phyloP scores from a whole-genome alignment of 345 rosid species.

The Brassica rapa region DNA sequence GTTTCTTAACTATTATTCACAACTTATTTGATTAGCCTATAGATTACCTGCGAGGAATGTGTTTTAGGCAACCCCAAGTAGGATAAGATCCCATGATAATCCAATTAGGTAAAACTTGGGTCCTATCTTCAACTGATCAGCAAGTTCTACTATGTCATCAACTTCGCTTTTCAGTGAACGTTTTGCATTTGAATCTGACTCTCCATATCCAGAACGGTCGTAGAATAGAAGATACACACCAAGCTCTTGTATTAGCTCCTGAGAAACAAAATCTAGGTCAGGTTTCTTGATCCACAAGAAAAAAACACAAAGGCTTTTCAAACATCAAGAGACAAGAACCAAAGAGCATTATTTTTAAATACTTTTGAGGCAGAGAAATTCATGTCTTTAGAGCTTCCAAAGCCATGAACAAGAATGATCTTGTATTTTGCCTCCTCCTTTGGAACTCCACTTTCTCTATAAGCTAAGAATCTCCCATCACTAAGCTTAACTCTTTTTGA shows the following conservation, averaged over 20 bases:
- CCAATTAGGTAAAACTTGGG: slow-evolving; percentile 75
- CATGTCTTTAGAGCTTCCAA: slow-evolving; percentile 96
- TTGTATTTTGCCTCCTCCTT: slow-evolving; percentile 55
- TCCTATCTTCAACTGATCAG: slow-evolving; percentile 69
- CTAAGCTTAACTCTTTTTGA: slow-evolving; percentile 56
- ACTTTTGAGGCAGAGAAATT: slow-evolving; percentile 72
- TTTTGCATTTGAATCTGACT: slow-evolving; percentile 62
- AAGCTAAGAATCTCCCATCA: slow-evolving; percentile 79
- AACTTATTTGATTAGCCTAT: neutral
- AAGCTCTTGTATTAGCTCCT: slow-evolving; percentile 70
- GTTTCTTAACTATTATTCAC: neutral
- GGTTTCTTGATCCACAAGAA: neutral
- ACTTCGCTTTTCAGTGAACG: slow-evolving; percentile 73
- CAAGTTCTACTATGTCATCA: slow-evolving; percentile 70
- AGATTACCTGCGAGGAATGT: slow-evolving; percentile 74
- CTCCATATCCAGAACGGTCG: slow-evolving; percentile 94
- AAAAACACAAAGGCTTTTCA: neutral
- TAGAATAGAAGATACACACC: slow-evolving; percentile 65
- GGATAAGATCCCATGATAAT: slow-evolving; percentile 86
- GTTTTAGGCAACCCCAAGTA: slow-evolving; percentile 79
- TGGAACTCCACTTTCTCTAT: slow-evolving; percentile 74
- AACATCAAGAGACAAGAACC: neutral
- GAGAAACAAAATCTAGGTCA: slow-evolving; percentile 33
- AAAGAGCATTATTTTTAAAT: neutral
- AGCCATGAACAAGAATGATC: slow-evolving; percentile 81